Conservation (phyloP, 495 filamentous ascomycete genomes). For the Bacidia gigantensis region DNA sequence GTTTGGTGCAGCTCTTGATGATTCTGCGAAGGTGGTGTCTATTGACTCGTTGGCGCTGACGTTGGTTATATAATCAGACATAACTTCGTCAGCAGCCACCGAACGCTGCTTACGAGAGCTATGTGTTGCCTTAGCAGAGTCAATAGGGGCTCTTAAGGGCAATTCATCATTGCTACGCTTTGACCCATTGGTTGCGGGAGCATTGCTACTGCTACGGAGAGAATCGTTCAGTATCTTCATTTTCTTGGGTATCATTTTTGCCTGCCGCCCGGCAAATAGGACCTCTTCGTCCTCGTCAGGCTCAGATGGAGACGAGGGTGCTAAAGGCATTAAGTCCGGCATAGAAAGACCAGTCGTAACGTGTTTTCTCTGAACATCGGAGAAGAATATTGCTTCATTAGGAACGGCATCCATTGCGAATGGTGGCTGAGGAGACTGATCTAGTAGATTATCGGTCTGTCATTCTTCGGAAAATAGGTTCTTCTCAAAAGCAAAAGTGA, state of each 20-base stretch:
- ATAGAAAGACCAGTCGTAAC: not conserved
- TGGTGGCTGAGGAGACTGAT: too few species aligned
- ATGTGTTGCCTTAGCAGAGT: too few species aligned
- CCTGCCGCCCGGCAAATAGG: not conserved
- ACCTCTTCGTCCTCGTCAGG: not conserved
- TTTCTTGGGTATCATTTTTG: not conserved
- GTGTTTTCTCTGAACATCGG: not conserved
- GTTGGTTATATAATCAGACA: conserved; percentile 70
- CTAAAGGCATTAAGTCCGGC: not conserved
- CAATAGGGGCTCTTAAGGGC: too few species aligned
- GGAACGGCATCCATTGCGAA: too few species aligned
- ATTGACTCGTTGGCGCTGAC: conserved; percentile 26
- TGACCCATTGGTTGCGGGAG: not conserved
- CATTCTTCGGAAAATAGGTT: too few species aligned
- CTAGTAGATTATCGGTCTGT: too few species aligned
- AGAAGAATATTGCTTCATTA: not conserved
- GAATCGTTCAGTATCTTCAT: not conserved
- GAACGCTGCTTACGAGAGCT: too few species aligned
- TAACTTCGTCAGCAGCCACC: conserved; percentile 39
- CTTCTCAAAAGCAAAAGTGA: too few species aligned
- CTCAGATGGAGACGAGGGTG: not conserved
- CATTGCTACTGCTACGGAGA: not conserved
- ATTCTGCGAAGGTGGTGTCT: not conserved
- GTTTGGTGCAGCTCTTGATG: not conserved
- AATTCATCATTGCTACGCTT: too few species aligned